Evolutionary conservation across 2,329 filamentous ascomycete genomes (phyloP), one percentile per base, ranked within the genome.

Genomic region (Botrytis tulipae): DNA sequence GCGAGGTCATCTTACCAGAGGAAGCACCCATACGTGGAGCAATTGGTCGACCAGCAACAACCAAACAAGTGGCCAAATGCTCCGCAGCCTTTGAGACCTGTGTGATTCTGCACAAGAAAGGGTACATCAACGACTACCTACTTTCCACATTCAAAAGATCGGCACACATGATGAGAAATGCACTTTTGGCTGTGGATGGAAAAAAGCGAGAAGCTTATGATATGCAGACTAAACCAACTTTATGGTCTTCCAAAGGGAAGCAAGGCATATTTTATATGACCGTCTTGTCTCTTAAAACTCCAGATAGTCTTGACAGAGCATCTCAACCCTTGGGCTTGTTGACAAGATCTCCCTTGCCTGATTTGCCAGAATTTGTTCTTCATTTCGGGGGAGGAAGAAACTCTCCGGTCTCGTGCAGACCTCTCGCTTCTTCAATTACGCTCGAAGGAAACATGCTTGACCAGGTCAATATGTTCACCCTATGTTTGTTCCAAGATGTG

Each of bases 11-110:
- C 18, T 84, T 99, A 37, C 95, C 96, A 0, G 88, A 90, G 20
- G 86, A 86, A 35, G 92, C 94, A 0, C 94, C 93, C 0, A 84
- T 98, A 51, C 87, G 86, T 72, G 90, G 88, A 44, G 86, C 88
- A 8, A 85, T 86, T 20, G 95, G 96, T 8, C 85, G 83, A 12
- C 83, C 89, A 0, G 89, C 91, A 72, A 81, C 85, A 12, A 93
- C 87, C 73, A 98, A 97, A 82, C 86, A 90, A 44, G 83, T 92
- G 29, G 95, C 96, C 7, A 97, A 96, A 81, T 93, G 93, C 76
- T 93, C 95, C 0, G 95, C 95, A 4, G 95, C 96, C 0, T 98
- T 95, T 80, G 89, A 94, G 79, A 89, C 92, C 69, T 98, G 95
- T 79, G 81, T 94, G 1, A 81, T 89, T 75, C 85, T 99, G 25